Evolutionary conservation across 2,329 filamentous ascomycete genomes (phyloP), one percentile per base, ranked within the genome.

Genomic region (Aspergillus nomiae): DNA sequence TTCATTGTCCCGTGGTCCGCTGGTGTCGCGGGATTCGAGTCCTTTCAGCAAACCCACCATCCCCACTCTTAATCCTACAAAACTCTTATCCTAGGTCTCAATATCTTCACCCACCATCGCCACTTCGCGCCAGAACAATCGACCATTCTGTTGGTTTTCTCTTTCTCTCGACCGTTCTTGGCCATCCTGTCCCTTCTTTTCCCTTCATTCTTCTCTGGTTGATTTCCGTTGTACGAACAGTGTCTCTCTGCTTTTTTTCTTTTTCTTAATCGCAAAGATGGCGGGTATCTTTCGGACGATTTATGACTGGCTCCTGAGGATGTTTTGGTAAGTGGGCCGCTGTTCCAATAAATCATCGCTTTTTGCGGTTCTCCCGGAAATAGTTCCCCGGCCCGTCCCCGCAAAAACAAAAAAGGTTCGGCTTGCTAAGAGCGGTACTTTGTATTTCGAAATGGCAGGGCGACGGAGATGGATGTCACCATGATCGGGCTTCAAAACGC

Each of bases 401-500:
- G 73, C 73, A 71, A 63, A 68, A 61, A 59, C 12, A 59, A 57
- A 61, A 69, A 66, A 63, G 62, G 38, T 67, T 71, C 63, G 62
- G 55, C 62, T 62, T 68, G 64, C 67, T 71, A 65, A 71, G 64
- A 54, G 46, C 45, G 36, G 48, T 63, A 51, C 45, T 41, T 60
- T 67, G 48, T 61, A 41, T 59, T 45, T 51, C 50, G 59, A 32
- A 56, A 63, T 68, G 75, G 68, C 72, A 97, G 94, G 95, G 93
- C 94, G 71, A 96, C 94, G 70, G 95, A 99, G 84, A 97, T 99
- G 94, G 95, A 99, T 82, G 94, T 99, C 77, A 98, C 95, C 71
- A 96, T 99, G 90, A 94, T 99, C 78, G 95, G 95, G 28, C 83
- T 99, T 76, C 95, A 99, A 78, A 98, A 98, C 82, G 95, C 95